These are phyloP conservation scores for Aspergillus flavus DNA, from an alignment of 2,329 filamentous ascomycete species.

Conservation along the genomic window DNA sequence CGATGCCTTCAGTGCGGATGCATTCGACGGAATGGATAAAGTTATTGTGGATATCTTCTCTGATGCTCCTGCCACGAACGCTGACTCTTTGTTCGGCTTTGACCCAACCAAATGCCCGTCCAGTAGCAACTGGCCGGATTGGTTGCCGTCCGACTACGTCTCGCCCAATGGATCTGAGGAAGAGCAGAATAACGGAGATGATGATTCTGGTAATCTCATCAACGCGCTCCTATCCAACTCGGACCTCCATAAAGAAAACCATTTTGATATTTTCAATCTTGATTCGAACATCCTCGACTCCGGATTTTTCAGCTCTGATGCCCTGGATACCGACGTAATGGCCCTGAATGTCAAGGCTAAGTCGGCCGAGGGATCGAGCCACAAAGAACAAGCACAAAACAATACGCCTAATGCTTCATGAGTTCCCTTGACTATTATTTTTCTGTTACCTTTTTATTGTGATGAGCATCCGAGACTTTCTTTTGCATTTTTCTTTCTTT, in stretches of 20 bases:
- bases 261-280: slow-evolving; percentile 37
- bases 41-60: slow-evolving; percentile 43
- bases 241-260: slow-evolving; percentile 31
- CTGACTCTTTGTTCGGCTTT: slow-evolving; percentile 33
- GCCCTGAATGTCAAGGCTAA: slow-evolving; percentile 27
- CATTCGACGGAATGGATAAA: slow-evolving; percentile 35
- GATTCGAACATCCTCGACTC: slow-evolving; percentile 37
- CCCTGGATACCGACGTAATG: slow-evolving; percentile 29
- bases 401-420: slow-evolving; percentile 22
- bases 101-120: slow-evolving; percentile 26
- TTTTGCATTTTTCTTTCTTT: slow-evolving; percentile 9
- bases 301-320: slow-evolving; percentile 40
- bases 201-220: slow-evolving; percentile 36
- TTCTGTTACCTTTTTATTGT: slow-evolving; percentile 7
- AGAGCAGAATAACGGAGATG: slow-evolving; percentile 19
- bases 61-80: slow-evolving; percentile 28
- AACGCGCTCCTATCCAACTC: slow-evolving; percentile 40
- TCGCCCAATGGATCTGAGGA: slow-evolving; percentile 34
- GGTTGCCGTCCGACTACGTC: slow-evolving; percentile 40
- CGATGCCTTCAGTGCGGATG: slow-evolving; percentile 27
- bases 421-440: slow-evolving; percentile 16
- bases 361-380: slow-evolving; percentile 17
- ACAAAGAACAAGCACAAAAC: slow-evolving; percentile 14
- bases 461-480: slow-evolving; percentile 7
- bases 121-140: slow-evolving; percentile 39